These are phyloP conservation scores for Phytophthora tubulina DNA, from an alignment of 352 stramenopile genomes.

Conservation along the genomic window DNA sequence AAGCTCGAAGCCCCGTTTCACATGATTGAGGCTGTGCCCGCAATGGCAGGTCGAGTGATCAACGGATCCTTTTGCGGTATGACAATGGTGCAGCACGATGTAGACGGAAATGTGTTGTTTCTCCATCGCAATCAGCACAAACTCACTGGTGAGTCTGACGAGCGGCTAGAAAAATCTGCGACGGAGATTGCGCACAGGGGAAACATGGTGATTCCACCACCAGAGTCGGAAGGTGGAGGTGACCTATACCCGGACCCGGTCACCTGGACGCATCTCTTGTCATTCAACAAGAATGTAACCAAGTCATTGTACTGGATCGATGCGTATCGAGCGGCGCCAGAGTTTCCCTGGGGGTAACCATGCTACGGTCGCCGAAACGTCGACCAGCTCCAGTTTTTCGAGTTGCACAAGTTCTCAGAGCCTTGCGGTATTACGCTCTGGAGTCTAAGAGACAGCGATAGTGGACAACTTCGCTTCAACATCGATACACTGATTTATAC, in stretches of 20 bases:
- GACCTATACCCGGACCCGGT: conserved; percentile 37
- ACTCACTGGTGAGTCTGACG: conserved; percentile 15
- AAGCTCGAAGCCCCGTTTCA: conserved; percentile 48
- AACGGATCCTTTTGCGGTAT: conserved; percentile 47
- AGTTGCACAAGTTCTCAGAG: conserved; percentile 7
- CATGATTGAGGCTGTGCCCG: conserved; percentile 45
- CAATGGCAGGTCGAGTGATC: conserved; percentile 37
- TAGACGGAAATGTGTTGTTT: conserved; percentile 43
- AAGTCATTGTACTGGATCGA: conserved; percentile 51
- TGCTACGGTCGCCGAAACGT: conserved; percentile 51
- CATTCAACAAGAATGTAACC: conserved; percentile 50
- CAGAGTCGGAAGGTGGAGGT: background rate
- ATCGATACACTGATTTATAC: too few relatives aligned
- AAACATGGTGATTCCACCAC: background rate
- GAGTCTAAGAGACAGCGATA: background rate
- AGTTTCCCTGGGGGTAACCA: conserved; percentile 50
- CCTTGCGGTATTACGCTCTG: background rate
- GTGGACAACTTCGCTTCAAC: too few relatives aligned
- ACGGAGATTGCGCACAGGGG: background rate
- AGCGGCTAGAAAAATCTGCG: background rate
- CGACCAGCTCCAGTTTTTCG: background rate
- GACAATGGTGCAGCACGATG: conserved; percentile 51
- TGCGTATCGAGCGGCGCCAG: conserved; percentile 42
- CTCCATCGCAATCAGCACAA: conserved; percentile 53
- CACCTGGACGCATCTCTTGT: conserved; percentile 69